Percentiles rank a stretch among this genome's conserved stretches.
These are phyloP conservation scores for Solanum clarkiae DNA, from an alignment of 257 asterid genomes.

Conservation along the genomic window DNA sequence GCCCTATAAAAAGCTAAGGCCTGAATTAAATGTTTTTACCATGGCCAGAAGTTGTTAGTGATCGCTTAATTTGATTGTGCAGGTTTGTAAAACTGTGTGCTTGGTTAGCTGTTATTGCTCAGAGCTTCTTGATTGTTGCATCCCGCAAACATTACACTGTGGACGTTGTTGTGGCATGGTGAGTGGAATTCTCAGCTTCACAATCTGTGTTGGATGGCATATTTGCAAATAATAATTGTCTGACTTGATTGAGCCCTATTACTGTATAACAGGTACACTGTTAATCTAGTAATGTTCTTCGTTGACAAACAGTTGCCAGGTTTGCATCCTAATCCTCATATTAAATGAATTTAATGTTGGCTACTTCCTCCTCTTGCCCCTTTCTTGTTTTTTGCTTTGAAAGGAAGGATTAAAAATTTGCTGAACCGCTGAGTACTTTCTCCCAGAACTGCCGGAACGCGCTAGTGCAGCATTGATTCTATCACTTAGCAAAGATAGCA, in stretches of 20 bases:
- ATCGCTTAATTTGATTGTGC: conserved; percentile 9
- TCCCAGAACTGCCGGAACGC: conserved; percentile 81
- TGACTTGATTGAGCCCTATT: background rate
- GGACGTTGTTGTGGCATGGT: conserved; percentile 96
- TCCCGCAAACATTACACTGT: conserved; percentile 95
- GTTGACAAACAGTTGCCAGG: conserved; percentile 39
- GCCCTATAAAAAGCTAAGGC: background rate
- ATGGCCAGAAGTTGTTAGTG: background rate
- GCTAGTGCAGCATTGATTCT: conserved; percentile 36
- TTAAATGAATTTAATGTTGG: background rate
- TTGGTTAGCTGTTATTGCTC: conserved; percentile 65
- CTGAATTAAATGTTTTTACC: background rate
- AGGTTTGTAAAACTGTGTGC: conserved; percentile 73
- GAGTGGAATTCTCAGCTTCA: conserved; percentile 5
- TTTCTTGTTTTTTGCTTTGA: background rate
- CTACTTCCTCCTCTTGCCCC: background rate
- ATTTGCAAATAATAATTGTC: background rate
- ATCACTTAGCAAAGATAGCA: conserved; percentile 56
- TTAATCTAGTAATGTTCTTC: conserved; percentile 85
- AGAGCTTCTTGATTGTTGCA: conserved; percentile 87
- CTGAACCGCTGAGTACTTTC: background rate
- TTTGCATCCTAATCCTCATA: background rate
- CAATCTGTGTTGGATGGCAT: background rate
- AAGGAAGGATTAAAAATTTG: background rate
- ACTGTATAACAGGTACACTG: conserved; percentile 71